Conservation (phyloP, 148 eudicot genomes). For the Oxyria digyna region DNA sequence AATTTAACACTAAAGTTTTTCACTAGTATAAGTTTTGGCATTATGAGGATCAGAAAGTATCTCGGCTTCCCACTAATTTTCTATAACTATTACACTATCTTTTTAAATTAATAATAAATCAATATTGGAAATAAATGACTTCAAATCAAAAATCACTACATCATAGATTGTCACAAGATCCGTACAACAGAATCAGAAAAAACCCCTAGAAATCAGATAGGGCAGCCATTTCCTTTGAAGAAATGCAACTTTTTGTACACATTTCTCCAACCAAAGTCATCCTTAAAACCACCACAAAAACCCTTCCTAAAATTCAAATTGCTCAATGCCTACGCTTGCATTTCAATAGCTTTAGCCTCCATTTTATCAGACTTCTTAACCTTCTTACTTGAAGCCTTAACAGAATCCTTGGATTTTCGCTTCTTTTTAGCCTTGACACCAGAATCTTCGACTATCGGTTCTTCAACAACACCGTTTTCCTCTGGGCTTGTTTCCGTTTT, state of each 20-base stretch:
- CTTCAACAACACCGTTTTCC: constrained; percentile 8
- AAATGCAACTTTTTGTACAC: background rate
- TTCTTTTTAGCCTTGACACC: constrained; percentile 36
- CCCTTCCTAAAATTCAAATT: background rate
- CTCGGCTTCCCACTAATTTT: too few species aligned
- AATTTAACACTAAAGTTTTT: too few species aligned
- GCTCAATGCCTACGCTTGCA: constrained; percentile 22
- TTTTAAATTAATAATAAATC: too few species aligned
- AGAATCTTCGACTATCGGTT: constrained; percentile 10
- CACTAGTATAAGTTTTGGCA: too few species aligned
- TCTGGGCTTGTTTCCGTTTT: constrained; percentile 12
- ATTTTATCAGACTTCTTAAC: constrained; percentile 24
- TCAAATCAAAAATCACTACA: background rate
- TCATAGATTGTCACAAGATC: background rate
- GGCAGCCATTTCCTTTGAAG: background rate
- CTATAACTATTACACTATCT: too few species aligned
- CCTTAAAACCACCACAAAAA: background rate
- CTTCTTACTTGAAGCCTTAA: constrained; percentile 28
- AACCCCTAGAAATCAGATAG: background rate
- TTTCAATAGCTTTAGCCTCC: constrained; percentile 30
- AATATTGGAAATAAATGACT: background rate
- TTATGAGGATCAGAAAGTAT: too few species aligned
- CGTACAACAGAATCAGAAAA: background rate
- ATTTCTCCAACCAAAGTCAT: background rate
- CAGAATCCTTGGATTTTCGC: constrained; percentile 41